Evolutionary conservation across 306 rosid genomes (phyloP), one percentile per base, ranked within the genome.

Genomic region (Acacia crassicarpa): DNA sequence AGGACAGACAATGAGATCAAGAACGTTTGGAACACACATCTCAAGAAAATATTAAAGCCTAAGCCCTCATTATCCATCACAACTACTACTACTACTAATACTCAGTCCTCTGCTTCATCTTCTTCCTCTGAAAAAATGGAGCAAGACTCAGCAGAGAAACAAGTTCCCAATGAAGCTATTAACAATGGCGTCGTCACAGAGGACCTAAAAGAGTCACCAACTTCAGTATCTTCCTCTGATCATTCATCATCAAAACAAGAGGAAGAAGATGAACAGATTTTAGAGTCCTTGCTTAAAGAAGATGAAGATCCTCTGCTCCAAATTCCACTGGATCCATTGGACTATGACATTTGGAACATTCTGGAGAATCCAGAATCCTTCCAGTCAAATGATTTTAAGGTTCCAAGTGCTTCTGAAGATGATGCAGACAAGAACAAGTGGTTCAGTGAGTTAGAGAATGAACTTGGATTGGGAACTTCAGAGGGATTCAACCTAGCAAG

Each of bases 21-120:
- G 86, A 96, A 96, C 77, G 93, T 96, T 74, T 96, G 99, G 99
- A 92, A 96, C 88, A 96, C 99, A 1, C 94, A 93, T 78, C 84
- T 96, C n/a, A 92, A 91, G 92, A 96, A 93, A 83, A 92, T 78
- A 83, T 30, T 87, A 22, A 69, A 69, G 72, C 35, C 35, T 82
- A 72, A 80, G 62, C 15, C 75, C 65, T 58, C 88, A 22, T 85
- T 89, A 71, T 82, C 96, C 76, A n/a, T 40, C 11, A 65, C 48
- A 2, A 45, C 49, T 45, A 12, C 85, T 16, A 14, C 48, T 10
- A 11, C 16, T 45, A 45, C 85, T 6, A 38, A 6, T 19, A 84
- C 94, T 19, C 76, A 91, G 13, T 79, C 97, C 2, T 89, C 94
- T 5, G 82, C 75, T 25, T 72, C 59, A 22, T 40, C 69, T 71